Evolutionary conservation across 106 monocot species (phyloP), one percentile per base, ranked within the genome.

Genomic region (Vanilla planifolia): DNA sequence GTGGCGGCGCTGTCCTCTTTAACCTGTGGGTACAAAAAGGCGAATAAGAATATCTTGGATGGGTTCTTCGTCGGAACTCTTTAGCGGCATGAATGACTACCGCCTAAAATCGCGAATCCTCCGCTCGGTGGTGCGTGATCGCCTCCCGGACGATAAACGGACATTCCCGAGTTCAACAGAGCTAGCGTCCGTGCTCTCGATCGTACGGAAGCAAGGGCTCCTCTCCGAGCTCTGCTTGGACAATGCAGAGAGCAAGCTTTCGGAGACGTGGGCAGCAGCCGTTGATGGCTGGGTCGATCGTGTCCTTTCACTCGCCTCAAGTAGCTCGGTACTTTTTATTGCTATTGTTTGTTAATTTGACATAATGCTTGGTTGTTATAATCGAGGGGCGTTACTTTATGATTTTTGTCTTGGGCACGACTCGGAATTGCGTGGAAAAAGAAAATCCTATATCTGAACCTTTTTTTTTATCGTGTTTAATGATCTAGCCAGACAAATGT

Each of bases 221-320:
- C 75, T 89, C 13, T 63, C 82, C 20, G 93, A 93, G 66, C 11
- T 19, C 8, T 6, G 23, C 4, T 30, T 35, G 0, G 55, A 32
- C 21, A 48, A 22, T 0, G 43, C 67, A 2, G 66, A 77, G 7
- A 32, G 23, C 42, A 85, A 82, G 70, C 48, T 75, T 21, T 19
- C 43, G 13, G 73, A 76, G n/a, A 73, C 64, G 13, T 95, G 94
- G 94, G 70, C 45, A 17, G 36, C 53, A 22, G 83, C 89, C 39
- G 77, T 95, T 16, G 94, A 95, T 33, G 67, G 69, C 3, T 95
- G 89, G 94, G 71, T 80, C 50, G 83, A 86, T 5, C 71, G 83
- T n/a, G 6, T 83, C n/a, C 19, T 83, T 39, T 29, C 62, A 34
- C 67, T 89, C 16, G 63, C 70, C 19, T 67, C 71, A 1, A 73